Base-by-base conservation (phyloP, 257 asterid genomes). In the Solanum neorickii region DNA sequence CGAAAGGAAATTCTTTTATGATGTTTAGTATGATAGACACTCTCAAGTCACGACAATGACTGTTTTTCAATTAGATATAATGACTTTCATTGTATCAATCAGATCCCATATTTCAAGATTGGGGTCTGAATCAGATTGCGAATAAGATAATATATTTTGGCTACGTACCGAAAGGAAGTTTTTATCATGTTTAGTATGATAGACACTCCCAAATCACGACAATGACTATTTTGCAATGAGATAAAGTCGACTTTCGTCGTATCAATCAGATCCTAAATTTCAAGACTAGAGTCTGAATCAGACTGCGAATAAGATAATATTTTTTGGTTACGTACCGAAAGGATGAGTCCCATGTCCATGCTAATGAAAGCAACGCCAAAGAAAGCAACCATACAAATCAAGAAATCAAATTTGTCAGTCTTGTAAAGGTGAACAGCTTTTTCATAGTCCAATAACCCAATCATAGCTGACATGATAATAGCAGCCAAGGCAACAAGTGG, bases 401-500 rank as follows among this genome's bases (percentile, higher is more conserved):
- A 7, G 82, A 97, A 97, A 65, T 97, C 99, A 70, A 93, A 95
- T 80, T 97, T 97, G 89, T 97, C 98, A 0, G 99, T 94, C 91
- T 94, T 89, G 92, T 39, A 93, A 69, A 97, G 93, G 41, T 95
- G 97, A 87, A 91, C 92, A 0, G 90, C 91, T 90, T 97, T 92
- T 18, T 93, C 89, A 20, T 92, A 97, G 90, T 95, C 93, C 76
- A 97, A 88, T 56, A 95, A 89, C 2, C 99, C 99, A 2, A 95
- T 76, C 99, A 97, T 95, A 1, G 99, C 99, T 4, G 99, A 96
- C 82, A 92, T 94, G 74, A 97, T 95, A 31, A 95, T 95, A 70
- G 99, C 98, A 0, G 99, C 88, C 25, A 97, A 93, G 0, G 95
- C 99, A 6, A 97, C 98, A 1, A 93, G 97, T 23, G 99, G 99